phyloP scores from a whole-genome alignment of 2,329 filamentous ascomycete species.

The Xylariaceae sp. region DNA sequence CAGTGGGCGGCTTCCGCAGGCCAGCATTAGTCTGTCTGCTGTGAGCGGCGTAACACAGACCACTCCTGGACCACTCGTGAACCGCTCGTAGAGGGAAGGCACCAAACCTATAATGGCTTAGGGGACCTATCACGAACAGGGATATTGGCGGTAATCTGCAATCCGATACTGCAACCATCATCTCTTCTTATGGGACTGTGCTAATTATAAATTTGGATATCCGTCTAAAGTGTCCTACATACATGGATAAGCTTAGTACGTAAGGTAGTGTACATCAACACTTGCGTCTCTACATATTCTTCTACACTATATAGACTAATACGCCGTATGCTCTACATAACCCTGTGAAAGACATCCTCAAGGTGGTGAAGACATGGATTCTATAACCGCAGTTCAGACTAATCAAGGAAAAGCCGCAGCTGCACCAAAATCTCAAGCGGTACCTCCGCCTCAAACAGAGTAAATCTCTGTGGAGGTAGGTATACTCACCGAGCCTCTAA shows the following conservation, averaged over 20 bases:
- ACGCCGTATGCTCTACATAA: too few species aligned
- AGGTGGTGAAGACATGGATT: not conserved
- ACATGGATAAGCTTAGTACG: too few species aligned
- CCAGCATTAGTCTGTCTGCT: conserved; percentile 5
- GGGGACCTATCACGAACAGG: not conserved
- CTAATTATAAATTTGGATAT: too few species aligned
- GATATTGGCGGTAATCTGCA: not conserved
- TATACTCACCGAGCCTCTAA: too few species aligned
- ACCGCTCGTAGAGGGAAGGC: not conserved
- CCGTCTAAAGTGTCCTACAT: too few species aligned
- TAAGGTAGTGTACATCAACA: too few species aligned
- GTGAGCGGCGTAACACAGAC: not conserved
- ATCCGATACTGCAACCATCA: not conserved
- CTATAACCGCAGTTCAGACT: not conserved
- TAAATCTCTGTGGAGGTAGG: too few species aligned
- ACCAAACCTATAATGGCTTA: not conserved
- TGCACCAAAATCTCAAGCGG: not conserved
- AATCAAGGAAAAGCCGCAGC: not conserved
- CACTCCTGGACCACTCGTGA: too few species aligned
- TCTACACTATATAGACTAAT: too few species aligned
- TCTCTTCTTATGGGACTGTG: not conserved
- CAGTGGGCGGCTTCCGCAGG: conserved; percentile 3
- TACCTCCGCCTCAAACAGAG: not conserved
- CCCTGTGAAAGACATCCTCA: too few species aligned
- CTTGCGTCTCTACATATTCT: too few species aligned